Percentiles rank a stretch among this genome's conserved stretches.
phyloP scores from a whole-genome alignment of 164 flowering plant genomes.

The Vitis vinifera region DNA sequence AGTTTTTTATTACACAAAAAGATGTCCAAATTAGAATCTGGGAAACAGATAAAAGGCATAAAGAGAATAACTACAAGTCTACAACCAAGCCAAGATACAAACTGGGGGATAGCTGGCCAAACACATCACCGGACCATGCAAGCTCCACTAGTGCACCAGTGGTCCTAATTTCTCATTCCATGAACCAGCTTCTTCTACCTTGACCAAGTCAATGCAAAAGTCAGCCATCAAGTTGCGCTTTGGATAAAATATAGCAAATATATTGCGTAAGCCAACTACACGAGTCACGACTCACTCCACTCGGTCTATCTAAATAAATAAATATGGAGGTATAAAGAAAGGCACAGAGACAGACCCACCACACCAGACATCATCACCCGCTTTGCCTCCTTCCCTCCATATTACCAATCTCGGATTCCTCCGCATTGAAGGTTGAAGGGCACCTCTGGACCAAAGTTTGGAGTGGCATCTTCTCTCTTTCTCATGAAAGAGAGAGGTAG shows the following conservation, averaged over 20 bases:
- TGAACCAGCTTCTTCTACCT: not conserved
- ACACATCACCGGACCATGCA: no score
- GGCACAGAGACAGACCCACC: constrained; percentile 12
- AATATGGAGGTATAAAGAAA: not conserved
- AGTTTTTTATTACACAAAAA: no score
- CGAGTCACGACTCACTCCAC: not conserved
- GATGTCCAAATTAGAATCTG: no score
- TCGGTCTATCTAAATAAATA: not conserved
- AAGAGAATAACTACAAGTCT: no score
- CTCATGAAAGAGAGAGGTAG: constrained; percentile 19
- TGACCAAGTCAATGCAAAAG: constrained; percentile 1
- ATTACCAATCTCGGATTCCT: constrained; percentile 27
- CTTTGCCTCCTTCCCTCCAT: constrained; percentile 14
- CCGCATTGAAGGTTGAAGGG: constrained; percentile 15
- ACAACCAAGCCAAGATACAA: no score
- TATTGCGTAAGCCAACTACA: not conserved
- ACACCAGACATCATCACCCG: constrained; percentile 10
- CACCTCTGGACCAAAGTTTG: not conserved
- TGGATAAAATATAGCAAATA: not conserved
- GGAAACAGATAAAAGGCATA: no score
- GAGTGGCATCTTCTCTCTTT: not conserved
- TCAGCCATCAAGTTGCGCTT: not conserved
- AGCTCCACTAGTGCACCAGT: no score
- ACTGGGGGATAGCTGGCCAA: no score
- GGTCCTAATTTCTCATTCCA: no score